Evolutionary conservation across 1,139 yeast species (phyloP), one percentile per base, ranked within the genome.

Genomic region (Pichia sp.): DNA sequence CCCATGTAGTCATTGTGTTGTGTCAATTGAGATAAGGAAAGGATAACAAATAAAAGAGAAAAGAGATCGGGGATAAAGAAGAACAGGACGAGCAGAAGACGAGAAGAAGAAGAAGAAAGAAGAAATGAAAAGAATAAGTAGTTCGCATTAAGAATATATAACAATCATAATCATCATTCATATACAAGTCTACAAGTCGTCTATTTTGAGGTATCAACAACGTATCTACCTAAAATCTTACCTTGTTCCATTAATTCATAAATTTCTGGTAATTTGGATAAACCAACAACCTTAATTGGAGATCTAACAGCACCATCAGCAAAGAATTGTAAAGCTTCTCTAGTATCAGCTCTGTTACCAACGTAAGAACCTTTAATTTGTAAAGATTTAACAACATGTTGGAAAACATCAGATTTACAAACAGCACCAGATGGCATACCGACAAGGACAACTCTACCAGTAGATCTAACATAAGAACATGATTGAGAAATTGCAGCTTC

Each of bases 351-450:
- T 66, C 90, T 78, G 74, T 82, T 82, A 55, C 92, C 92, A 51
- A 84, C 92, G 61, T 82, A 82, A 42, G 90, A 82, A 53, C 90
- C 92, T 61, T 71, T 76, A 60, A 83, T 78, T 62, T 69, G 70
- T 59, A 82, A 69, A 41, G 85, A 75, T 65, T 73, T 80, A 56
- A 80, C 73, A 52, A 83, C 90, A 45, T 82, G 75, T 53, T 66
- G 69, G 68, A 83, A 80, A 48, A 83, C 83, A 43, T 76, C 74
- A 29, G 85, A 74, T 51, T 69, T 68, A 55, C 75, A 76, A 59
- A 74, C 72, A 45, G 90, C 86, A 56, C 76, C 76, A 38, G 85
- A 84, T 53, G 94, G 94, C 59, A 85, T 71, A 56, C 94, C 94
- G 55, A 85, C 92, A 58, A 82, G 70, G 43, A 85, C 92, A 60